Evolutionary conservation across 345 rosid species (phyloP), one percentile per base, ranked within the genome.

Genomic region (Eucalyptus urophylla): DNA sequence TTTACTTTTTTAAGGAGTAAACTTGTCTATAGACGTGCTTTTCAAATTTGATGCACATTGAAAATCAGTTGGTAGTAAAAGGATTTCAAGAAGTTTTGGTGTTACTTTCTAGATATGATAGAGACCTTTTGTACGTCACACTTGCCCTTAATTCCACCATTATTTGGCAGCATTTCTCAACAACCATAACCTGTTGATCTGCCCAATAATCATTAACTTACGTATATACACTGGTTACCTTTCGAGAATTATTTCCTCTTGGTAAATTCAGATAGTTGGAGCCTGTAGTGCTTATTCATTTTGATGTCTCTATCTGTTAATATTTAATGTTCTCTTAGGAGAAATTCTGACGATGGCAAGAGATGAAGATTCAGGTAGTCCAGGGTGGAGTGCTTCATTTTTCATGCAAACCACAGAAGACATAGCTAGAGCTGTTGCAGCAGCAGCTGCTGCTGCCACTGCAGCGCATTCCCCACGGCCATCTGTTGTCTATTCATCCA

Each of bases 361-460:
- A 60, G 92, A 92, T 91, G 98, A 95, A 89, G 97, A 95, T 58
- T 89, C 95, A 88, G 95, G 94, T 65, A 96, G 96, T 89, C 97
- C 98, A 86, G 95, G 98, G 67, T 97, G 99, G 99, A 92, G 94
- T 69, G 92, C 96, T 92, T 95, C 99, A 27, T 92, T 93, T 89
- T 93, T 94, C 89, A 89, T 88, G 93, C 99, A 92, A 91, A 95
- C 97, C 1, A 94, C 94, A 7, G 97, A 96, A 91, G 99, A 96
- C 93, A 96, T 96, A 58, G 97, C 97, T 17, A 94, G 89, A 91
- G 98, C 97, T 90, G 96, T 96, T 85, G 96, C 97, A 67, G 95
- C 96, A n/a, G 98, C 95, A 11, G 94, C 95, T 37, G 95, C 94
- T 86, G 95, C 98, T 14, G 97, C 99, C 31, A 92, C 97, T 51